Percentiles rank a stretch among this genome's conserved stretches.
Conservation (phyloP, 257 asterid genomes). For the Scutellaria barbata region DNA sequence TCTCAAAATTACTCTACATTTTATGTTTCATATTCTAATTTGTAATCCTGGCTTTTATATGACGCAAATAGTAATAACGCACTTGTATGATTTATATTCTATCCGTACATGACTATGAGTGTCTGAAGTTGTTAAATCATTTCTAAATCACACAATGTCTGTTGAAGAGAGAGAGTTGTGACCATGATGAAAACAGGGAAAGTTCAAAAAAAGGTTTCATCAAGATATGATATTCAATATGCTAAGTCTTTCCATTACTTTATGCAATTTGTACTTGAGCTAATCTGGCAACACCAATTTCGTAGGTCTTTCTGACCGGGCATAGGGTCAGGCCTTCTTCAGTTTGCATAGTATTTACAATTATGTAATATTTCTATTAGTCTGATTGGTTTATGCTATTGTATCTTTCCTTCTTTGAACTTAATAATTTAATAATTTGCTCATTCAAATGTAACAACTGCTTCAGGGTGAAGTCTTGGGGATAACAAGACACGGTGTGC, state of each 20-base stretch:
- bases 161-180: neutral
- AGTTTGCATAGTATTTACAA: neutral
- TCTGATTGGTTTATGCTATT: neutral
- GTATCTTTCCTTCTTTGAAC: constrained; percentile 8
- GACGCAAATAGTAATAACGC: too few species aligned
- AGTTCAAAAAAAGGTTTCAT: constrained; percentile 10
- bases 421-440: neutral
- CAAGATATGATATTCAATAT: neutral
- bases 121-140: neutral
- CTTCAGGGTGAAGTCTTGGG: constrained; percentile 93
- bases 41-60: too few species aligned
- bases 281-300: neutral
- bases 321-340: neutral
- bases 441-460: constrained; percentile 15
- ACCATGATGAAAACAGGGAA: neutral
- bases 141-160: neutral
- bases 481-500: constrained; percentile 80
- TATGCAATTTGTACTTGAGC: neutral
- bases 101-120: too few species aligned
- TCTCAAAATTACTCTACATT: neutral
- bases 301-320: too few species aligned
- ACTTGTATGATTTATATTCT: too few species aligned
- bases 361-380: neutral
- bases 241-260: neutral
- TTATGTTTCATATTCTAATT: neutral